Evolutionary conservation across 2,329 filamentous ascomycete species (phyloP).

Genomic region (Fusarium sp.): DNA sequence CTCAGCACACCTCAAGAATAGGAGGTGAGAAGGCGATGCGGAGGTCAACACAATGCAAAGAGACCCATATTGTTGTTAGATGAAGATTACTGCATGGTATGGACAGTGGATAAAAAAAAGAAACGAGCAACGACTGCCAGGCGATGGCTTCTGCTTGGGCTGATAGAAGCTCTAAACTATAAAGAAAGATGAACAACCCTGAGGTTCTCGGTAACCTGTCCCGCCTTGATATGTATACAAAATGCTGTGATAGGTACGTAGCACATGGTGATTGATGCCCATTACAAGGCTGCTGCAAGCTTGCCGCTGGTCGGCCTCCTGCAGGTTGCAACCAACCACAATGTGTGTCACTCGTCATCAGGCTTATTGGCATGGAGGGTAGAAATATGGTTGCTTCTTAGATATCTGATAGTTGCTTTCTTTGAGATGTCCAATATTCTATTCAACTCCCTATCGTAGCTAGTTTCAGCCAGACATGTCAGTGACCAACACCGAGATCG

Average conservation of each 20-base stretch:
- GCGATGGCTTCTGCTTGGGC: slow-evolving; percentile 27
- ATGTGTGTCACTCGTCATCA: not conserved
- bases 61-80: slow-evolving; percentile 33
- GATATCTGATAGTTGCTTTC: not conserved
- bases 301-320: slow-evolving; percentile 31
- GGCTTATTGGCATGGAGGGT: not conserved
- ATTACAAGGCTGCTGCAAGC: not conserved
- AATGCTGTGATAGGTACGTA: not conserved
- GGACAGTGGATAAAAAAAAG: slow-evolving; percentile 19
- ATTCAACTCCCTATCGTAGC: not conserved
- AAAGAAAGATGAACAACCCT: slow-evolving; percentile 37
- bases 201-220: not conserved
- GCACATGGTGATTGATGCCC: not conserved
- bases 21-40: not conserved
- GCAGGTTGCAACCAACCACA: slow-evolving; percentile 15
- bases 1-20: not conserved
- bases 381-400: not conserved
- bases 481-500: not conserved
- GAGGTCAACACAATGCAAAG: slow-evolving; percentile 25
- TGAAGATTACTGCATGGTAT: slow-evolving; percentile 32
- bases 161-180: slow-evolving; percentile 41
- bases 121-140: slow-evolving; percentile 28
- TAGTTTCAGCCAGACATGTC: not conserved
- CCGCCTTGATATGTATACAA: not conserved
- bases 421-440: not conserved